Evolutionary conservation across 176 grass and related monocot genomes (phyloP).

Genomic region (Typha latifolia): DNA sequence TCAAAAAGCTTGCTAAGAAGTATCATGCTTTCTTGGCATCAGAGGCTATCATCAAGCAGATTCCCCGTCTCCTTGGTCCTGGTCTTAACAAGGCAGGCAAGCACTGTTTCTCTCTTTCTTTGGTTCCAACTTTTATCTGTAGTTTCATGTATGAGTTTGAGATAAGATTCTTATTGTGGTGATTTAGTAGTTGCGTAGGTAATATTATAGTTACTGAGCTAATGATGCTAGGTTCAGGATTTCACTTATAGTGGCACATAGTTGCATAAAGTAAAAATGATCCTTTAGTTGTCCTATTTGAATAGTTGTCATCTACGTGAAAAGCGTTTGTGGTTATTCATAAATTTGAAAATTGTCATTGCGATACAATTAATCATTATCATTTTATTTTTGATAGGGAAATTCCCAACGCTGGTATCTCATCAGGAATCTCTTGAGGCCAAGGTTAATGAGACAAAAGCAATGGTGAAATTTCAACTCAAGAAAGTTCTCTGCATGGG

Average conservation of each 20-base stretch:
- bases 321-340: no score
- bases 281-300: no score
- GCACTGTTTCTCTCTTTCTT: background rate
- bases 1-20: conserved; percentile 90
- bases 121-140: background rate
- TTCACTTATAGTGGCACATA: no score
- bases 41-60: conserved; percentile 85
- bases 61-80: conserved; percentile 79
- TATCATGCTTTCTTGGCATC: conserved; percentile 88
- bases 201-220: no score
- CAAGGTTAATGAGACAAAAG: conserved; percentile 82
- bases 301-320: no score
- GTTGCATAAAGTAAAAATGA: no score
- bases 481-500: conserved; percentile 98
- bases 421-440: conserved; percentile 63
- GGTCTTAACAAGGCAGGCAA: conserved; percentile 93
- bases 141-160: no score
- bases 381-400: conserved; percentile 28
- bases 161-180: no score
- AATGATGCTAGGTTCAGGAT: no score
- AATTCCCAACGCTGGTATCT: conserved; percentile 67
- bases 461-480: conserved; percentile 73
- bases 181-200: no score
- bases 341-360: no score
- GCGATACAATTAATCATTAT: background rate